Percentiles rank a stretch among this genome's conserved stretches.
phyloP scores from a whole-genome alignment of 371 early-diverging fungal genomes.

The Actinomucor elegans region DNA sequence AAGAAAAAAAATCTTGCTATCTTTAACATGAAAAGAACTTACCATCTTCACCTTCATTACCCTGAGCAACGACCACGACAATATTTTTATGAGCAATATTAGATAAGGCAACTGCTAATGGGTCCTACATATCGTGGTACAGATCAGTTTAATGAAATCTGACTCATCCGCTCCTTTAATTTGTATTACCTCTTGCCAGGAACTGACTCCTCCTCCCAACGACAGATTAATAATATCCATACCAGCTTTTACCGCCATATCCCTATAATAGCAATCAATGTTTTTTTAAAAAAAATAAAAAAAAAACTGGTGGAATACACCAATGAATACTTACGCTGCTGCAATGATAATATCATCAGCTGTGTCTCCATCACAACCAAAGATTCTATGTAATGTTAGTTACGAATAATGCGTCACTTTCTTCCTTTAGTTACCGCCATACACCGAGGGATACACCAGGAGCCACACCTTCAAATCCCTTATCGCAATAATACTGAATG shows the following conservation, averaged over 20 bases:
- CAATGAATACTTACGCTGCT: slow-evolving; percentile 22
- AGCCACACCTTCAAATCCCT: slow-evolving; percentile 37
- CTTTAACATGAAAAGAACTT: not conserved
- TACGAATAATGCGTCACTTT: not conserved
- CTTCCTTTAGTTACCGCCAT: slow-evolving; percentile 20
- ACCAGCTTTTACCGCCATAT: slow-evolving; percentile 1
- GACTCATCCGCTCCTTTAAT: too few relatives aligned
- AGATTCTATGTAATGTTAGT: slow-evolving; percentile 15
- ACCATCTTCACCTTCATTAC: slow-evolving; percentile 35
- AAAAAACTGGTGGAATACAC: not conserved
- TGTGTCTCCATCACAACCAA: slow-evolving; percentile 26
- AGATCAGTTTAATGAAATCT: too few relatives aligned
- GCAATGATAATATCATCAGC: slow-evolving; percentile 31
- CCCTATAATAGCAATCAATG: not conserved
- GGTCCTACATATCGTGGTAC: not conserved
- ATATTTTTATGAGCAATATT: not conserved
- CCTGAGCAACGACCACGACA: slow-evolving; percentile 30
- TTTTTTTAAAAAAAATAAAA: too few relatives aligned
- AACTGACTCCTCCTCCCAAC: slow-evolving; percentile 40
- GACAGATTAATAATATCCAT: slow-evolving; percentile 37
- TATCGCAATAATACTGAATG: too few relatives aligned
- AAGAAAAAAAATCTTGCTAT: too few relatives aligned
- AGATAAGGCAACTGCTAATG: slow-evolving; percentile 8
- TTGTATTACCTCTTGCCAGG: slow-evolving; percentile 51
- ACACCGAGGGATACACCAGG: slow-evolving; percentile 23